phyloP scores from a whole-genome alignment of 352 stramenopile genomes.

The Globisporangium paroecandrum region DNA sequence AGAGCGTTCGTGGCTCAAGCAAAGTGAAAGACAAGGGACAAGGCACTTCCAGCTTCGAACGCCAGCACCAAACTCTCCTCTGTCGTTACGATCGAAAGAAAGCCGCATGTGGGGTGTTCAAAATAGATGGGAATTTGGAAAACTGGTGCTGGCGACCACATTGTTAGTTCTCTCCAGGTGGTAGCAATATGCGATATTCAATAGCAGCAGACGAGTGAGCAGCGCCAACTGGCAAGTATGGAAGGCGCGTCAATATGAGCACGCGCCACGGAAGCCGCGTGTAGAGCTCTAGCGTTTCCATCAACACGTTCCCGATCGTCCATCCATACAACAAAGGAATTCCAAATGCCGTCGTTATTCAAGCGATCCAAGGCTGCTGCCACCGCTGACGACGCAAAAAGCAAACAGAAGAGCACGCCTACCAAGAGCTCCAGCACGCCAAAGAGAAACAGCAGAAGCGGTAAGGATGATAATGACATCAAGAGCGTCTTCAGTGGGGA shows the following conservation, averaged over 20 bases:
- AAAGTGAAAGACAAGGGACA: not conserved
- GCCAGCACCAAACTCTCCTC: not conserved
- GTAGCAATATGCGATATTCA: not conserved
- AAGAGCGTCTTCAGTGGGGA: conserved; percentile 37
- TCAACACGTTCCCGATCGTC: not conserved
- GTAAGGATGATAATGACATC: not conserved
- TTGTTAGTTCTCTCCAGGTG: not conserved
- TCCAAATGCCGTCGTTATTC: conserved; percentile 21
- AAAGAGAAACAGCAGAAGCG: not conserved
- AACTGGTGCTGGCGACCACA: not conserved
- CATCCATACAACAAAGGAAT: not conserved
- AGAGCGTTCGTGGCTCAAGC: no score
- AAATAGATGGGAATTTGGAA: not conserved
- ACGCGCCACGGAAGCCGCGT: not conserved
- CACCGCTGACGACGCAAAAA: not conserved
- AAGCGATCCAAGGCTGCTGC: conserved; percentile 5
- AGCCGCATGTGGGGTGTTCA: not conserved
- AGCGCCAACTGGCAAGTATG: not conserved
- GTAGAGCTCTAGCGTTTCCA: not conserved
- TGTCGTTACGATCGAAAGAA: not conserved
- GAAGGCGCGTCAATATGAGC: not conserved
- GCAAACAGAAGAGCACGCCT: not conserved
- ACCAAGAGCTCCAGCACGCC: not conserved
- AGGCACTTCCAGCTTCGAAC: not conserved
- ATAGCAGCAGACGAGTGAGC: not conserved